A percentile compares a stretch with the other conserved stretches of the same genome.
These are phyloP conservation scores for Nymphaea colorata DNA, from an alignment of 164 flowering plant species.

Conservation along the genomic window DNA sequence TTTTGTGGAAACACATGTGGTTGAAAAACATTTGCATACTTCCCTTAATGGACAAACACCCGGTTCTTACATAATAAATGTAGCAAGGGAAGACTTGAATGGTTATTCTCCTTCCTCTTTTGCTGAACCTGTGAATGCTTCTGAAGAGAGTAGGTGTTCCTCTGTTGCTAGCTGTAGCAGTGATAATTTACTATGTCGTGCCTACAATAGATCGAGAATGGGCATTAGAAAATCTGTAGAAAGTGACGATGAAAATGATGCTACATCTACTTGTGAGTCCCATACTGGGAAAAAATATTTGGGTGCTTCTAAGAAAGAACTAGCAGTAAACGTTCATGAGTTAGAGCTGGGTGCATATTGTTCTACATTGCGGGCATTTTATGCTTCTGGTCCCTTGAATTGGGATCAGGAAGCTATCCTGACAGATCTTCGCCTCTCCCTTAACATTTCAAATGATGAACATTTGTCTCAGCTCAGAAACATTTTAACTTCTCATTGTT, in stretches of 20 bases:
- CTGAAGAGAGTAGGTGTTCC: conserved; percentile 16
- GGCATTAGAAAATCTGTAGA: conserved; percentile 2
- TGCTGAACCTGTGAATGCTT: conserved; percentile 3
- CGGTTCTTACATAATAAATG: conserved; percentile 6
- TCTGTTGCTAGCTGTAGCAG: conserved; percentile 35
- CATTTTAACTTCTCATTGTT: conserved; percentile 18
- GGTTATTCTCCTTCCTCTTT: background rate
- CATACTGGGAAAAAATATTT: conserved; percentile 3
- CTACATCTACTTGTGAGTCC: conserved; percentile 22
- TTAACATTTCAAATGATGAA: conserved; percentile 44
- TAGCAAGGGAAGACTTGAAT: conserved; percentile 3
- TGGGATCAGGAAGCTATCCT: conserved; percentile 44
- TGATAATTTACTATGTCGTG: conserved; percentile 6
- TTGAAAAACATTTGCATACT: conserved; percentile 7
- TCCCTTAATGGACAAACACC: background rate
- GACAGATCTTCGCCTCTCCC: conserved; percentile 41
- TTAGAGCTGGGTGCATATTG: conserved; percentile 34
- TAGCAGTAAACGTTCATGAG: conserved; percentile 23
- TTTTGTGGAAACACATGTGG: conserved; percentile 5
- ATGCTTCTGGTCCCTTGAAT: conserved; percentile 50
- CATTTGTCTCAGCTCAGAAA: conserved; percentile 30
- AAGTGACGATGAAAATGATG: conserved; percentile 16
- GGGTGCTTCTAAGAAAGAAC: conserved; percentile 5
- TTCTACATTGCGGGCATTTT: conserved; percentile 28
- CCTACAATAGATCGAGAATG: conserved; percentile 2